Evolutionary conservation across 2,329 filamentous ascomycete species (phyloP), one percentile per base, ranked within the genome.

Genomic region (Xylaria multiplex): DNA sequence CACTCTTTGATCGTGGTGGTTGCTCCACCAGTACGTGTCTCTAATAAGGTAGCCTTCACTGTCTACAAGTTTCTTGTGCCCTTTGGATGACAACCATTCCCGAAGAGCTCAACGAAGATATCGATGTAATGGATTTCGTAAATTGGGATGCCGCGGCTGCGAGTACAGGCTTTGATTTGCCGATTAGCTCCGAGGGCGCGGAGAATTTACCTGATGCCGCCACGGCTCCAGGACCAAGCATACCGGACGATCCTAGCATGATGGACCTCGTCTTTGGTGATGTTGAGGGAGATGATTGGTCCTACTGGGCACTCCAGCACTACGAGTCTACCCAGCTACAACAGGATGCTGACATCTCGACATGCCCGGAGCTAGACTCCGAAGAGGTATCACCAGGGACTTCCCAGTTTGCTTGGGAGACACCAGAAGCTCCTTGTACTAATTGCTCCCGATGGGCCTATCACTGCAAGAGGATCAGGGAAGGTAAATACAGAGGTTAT

Each of bases 111-210:
- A 35, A 64, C 57, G 64, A 66, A 8, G 64, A 69, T 9, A 80
- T 85, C 81, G 87, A 90, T 62, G 85, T 89, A 68, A 77, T 77
- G 75, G 75, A 77, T 52, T 88, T 90, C 74, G 85, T 91, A 76
- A 82, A 88, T 74, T 90, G 87, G 86, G 85, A 88, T 56, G 83
- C 79, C 52, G 78, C 81, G 48, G 75, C 77, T 46, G 73, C 78
- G 64, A 77, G 74, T 60, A 71, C 75, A 66, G 71, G 73, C 67
- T 74, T 76, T 61, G 74, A 78, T 65, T 70, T 78, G 37, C 68
- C 76, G 40, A 69, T 75, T 55, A 74, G 78, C 45, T 77, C 79
- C 67, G 78, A 81, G 70, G 77, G 78, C 67, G 74, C 73, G 55
- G 65, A 75, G 53, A 76, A 79, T 61, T 68, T 64, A 45, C 30